These are phyloP conservation scores for Linnemannia elongata DNA, from an alignment of 192 early-diverging fungal species.

Conservation along the genomic window DNA sequence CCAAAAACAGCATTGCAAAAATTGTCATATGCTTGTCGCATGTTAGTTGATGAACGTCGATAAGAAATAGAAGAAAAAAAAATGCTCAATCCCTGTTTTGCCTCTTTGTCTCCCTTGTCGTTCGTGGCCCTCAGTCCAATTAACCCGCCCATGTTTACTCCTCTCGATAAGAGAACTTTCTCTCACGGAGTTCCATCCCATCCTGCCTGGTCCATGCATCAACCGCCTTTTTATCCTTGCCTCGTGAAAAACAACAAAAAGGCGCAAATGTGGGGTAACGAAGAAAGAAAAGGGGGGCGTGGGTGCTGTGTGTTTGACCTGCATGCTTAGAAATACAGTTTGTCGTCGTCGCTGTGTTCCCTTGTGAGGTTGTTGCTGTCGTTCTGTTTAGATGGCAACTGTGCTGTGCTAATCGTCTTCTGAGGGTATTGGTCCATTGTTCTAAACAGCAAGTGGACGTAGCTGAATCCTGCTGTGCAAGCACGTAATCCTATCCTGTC, in stretches of 20 bases:
- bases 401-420: not conserved
- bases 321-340: constrained; percentile 30
- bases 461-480: not conserved
- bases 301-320: not conserved
- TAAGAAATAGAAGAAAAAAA: not conserved
- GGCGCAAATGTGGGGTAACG: not conserved
- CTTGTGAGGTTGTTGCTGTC: not conserved
- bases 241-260: constrained; percentile 4
- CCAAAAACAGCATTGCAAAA: constrained; percentile 1
- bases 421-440: not conserved
- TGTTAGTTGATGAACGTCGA: not conserved
- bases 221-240: not conserved
- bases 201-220: too few relatives aligned
- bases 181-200: too few relatives aligned
- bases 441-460: not conserved
- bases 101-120: not conserved
- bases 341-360: not conserved
- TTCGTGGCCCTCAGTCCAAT: not conserved
- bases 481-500: not conserved
- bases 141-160: not conserved
- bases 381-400: not conserved
- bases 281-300: not conserved
- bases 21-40: constrained; percentile 21
- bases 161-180: too few relatives aligned
- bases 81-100: not conserved